phyloP scores from a whole-genome alignment of 345 rosid species.

The Kandelia obovata region DNA sequence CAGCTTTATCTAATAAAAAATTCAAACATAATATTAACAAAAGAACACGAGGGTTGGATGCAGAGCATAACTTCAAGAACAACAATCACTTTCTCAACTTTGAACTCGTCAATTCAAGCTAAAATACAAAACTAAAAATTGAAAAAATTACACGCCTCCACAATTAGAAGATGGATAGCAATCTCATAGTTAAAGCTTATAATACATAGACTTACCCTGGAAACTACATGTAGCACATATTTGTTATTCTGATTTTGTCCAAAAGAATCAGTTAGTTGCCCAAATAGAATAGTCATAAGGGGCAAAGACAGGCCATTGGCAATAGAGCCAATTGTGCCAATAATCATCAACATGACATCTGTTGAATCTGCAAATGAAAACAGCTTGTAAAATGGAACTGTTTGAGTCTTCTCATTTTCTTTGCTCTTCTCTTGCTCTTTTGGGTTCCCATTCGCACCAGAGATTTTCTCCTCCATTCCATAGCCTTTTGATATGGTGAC shows the following conservation, averaged over 20 bases:
- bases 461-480: slow-evolving; percentile 26
- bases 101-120: background rate
- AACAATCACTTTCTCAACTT: background rate
- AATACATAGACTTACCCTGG: slow-evolving; percentile 43
- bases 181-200: background rate
- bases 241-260: slow-evolving; percentile 52
- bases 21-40: no score
- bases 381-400: slow-evolving; percentile 70
- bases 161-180: background rate
- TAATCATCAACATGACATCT: slow-evolving; percentile 57
- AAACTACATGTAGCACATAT: slow-evolving; percentile 37
- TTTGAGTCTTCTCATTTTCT: slow-evolving; percentile 44
- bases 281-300: slow-evolving; percentile 71
- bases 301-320: slow-evolving; percentile 74
- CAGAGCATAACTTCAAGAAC: no score
- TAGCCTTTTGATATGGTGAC: slow-evolving; percentile 44
- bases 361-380: slow-evolving; percentile 69
- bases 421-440: slow-evolving; percentile 30
- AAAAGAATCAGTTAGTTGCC: slow-evolving; percentile 57
- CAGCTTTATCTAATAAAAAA: no score
- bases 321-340: slow-evolving; percentile 65
- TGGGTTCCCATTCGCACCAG: slow-evolving; percentile 13
- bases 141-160: background rate
- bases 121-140: background rate
- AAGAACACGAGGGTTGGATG: no score